These are phyloP conservation scores for Ceratobasidium sp. DNA, from an alignment of 1,284 basidiomycete species.

Conservation along the genomic window DNA sequence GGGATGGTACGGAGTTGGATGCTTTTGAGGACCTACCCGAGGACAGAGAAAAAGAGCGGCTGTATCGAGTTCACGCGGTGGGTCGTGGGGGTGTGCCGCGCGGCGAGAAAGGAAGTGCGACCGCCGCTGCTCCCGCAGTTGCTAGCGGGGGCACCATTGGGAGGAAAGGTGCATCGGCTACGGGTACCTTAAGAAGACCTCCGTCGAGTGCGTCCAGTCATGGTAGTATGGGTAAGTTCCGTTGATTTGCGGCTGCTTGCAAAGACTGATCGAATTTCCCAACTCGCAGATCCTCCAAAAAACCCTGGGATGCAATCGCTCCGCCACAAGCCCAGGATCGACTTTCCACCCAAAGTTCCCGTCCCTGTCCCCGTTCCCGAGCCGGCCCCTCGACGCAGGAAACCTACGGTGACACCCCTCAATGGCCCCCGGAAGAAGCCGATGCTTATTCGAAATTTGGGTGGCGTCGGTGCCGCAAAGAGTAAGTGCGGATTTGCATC, in stretches of 20 bases:
- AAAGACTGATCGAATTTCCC: background rate
- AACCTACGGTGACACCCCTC: slow-evolving; percentile 53
- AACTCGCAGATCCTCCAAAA: slow-evolving; percentile 41
- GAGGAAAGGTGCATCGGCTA: slow-evolving; percentile 60
- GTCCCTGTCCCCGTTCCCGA: background rate
- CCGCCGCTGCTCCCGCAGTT: slow-evolving; percentile 34
- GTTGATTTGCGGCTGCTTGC: background rate
- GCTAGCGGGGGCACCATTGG: slow-evolving; percentile 46
- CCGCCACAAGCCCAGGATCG: slow-evolving; percentile 59
- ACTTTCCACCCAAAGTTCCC: slow-evolving; percentile 56
- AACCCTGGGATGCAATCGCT: slow-evolving; percentile 50
- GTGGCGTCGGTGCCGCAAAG: slow-evolving; percentile 77
- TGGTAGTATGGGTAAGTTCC: slow-evolving; percentile 62
- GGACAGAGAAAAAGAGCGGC: slow-evolving; percentile 82
- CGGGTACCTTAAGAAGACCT: slow-evolving; percentile 35
- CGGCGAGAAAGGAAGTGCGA: slow-evolving; percentile 45
- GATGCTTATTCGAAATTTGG: slow-evolving; percentile 88
- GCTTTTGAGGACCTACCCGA: slow-evolving; percentile 90
- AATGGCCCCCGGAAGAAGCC: slow-evolving; percentile 67
- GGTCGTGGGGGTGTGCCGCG: slow-evolving; percentile 28
- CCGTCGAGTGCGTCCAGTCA: slow-evolving; percentile 48
- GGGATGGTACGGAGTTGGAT: slow-evolving; percentile 95
- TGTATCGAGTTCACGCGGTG: slow-evolving; percentile 73
- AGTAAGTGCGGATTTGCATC: slow-evolving; percentile 62
- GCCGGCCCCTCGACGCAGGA: slow-evolving; percentile 51